Evolutionary conservation across 768 basidiomycete species (phyloP).

Genomic region (Hortiboletus flavorubellus): DNA sequence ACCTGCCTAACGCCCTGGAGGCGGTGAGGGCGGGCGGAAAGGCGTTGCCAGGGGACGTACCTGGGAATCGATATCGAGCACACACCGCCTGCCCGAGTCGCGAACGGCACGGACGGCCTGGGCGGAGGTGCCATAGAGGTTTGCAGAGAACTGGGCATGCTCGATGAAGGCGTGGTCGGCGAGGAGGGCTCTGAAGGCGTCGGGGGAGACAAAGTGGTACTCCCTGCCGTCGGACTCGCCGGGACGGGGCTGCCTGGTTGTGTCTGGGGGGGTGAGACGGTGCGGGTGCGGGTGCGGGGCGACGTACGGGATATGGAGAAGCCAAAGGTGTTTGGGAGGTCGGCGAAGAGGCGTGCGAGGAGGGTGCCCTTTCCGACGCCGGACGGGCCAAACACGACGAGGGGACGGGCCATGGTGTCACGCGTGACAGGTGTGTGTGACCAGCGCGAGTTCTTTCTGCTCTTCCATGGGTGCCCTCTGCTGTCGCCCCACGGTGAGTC

Average conservation of each 20-base stretch:
- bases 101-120: constrained; percentile 69
- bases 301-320: constrained; percentile 86
- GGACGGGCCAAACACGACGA: constrained; percentile 88
- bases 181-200: constrained; percentile 71
- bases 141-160: constrained; percentile 89
- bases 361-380: constrained; percentile 95
- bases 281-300: too few relatives aligned
- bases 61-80: constrained; percentile 96
- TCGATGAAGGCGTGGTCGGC: constrained; percentile 81
- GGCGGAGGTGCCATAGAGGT: constrained; percentile 90
- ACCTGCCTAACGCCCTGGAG: constrained; percentile 87
- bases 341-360: constrained; percentile 72
- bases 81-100: constrained; percentile 71
- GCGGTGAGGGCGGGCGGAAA: not conserved
- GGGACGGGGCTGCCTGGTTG: constrained; percentile 79
- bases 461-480: constrained; percentile 71
- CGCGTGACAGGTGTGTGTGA: not conserved
- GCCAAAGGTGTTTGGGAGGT: constrained; percentile 81
- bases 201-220: constrained; percentile 78
- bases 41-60: constrained; percentile 25
- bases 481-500: constrained; percentile 73
- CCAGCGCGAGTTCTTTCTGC: constrained; percentile 1
- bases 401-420: constrained; percentile 39
- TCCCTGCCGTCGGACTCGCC: constrained; percentile 81
- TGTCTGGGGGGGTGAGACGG: constrained; percentile 51